Evolutionary conservation across 345 rosid genomes (phyloP).

Genomic region (Gossypium mustelinum): DNA sequence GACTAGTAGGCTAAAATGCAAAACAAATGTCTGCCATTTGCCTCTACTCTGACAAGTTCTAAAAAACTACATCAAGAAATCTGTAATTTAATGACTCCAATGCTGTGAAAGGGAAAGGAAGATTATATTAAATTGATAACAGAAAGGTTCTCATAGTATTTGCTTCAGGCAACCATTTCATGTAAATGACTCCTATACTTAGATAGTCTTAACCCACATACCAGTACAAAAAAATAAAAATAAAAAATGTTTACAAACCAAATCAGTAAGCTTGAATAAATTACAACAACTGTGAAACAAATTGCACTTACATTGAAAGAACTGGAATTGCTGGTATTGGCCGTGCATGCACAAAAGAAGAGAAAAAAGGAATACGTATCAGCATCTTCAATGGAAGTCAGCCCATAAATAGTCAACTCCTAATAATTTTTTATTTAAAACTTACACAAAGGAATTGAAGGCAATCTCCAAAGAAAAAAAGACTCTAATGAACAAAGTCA

Average conservation of each 20-base stretch:
- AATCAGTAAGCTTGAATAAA: not conserved
- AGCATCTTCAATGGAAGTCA: slow-evolving; percentile 22
- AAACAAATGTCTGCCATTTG: slow-evolving; percentile 1
- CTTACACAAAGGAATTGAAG: not conserved
- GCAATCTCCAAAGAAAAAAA: not conserved
- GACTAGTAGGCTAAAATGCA: not conserved
- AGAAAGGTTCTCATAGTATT: not conserved
- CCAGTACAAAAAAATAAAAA: not conserved
- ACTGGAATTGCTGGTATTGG: slow-evolving; percentile 86
- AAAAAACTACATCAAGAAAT: not conserved
- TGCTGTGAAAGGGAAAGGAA: not conserved
- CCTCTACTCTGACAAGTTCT: not conserved
- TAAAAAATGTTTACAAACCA: not conserved
- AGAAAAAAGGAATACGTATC: slow-evolving; percentile 24
- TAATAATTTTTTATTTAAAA: not conserved
- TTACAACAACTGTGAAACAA: slow-evolving; percentile 17
- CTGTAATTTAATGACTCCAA: not conserved
- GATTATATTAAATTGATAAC: not conserved
- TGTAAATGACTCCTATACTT: not conserved
- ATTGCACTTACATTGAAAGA: slow-evolving; percentile 79
- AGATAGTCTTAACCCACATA: not conserved
- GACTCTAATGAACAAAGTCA: slow-evolving; percentile 1
- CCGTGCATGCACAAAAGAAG: slow-evolving; percentile 38
- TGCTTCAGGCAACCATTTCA: too few relatives aligned
- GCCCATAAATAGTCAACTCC: not conserved